Conservation (phyloP, 169 alveolate species). For the Plasmodium gonderi region DNA sequence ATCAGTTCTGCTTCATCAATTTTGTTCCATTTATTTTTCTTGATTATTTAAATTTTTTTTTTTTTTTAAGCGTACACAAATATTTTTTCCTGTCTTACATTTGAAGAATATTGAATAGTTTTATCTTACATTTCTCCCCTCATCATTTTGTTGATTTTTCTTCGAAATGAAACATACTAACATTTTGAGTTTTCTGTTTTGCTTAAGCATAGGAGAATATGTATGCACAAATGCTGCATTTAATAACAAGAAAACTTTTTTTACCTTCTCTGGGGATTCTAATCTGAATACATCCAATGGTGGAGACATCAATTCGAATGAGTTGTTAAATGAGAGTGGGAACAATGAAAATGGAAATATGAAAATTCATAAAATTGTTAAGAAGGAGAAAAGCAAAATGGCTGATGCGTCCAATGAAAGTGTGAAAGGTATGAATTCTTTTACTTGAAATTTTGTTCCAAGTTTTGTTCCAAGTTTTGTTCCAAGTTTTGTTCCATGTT, state of each 20-base stretch:
- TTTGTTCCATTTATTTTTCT: not conserved
- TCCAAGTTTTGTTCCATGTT: too few species aligned
- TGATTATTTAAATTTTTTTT: not conserved
- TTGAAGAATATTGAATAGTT: not conserved
- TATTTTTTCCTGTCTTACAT: not conserved
- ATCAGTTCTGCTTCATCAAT: too few species aligned
- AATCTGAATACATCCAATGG: not conserved
- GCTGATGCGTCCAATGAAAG: not conserved
- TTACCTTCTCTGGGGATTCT: conserved; percentile 42
- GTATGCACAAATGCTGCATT: not conserved
- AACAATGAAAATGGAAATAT: not conserved
- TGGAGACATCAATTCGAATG: not conserved
- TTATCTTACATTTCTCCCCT: not conserved
- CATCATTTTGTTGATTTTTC: too few species aligned
- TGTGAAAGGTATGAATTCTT: conserved; percentile 19
- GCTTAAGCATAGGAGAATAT: not conserved
- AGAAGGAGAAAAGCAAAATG: not conserved
- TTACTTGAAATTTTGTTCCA: not conserved
- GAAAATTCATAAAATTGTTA: not conserved
- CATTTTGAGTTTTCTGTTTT: conserved; percentile 10
- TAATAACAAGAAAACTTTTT: conserved; percentile 1
- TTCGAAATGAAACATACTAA: not conserved
- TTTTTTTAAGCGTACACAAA: not conserved
- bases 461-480: too few species aligned
- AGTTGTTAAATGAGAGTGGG: not conserved